Evolutionary conservation across 176 grass and related monocot genomes (phyloP), one percentile per base, ranked within the genome.

Genomic region (Rhynchospora tenuis): DNA sequence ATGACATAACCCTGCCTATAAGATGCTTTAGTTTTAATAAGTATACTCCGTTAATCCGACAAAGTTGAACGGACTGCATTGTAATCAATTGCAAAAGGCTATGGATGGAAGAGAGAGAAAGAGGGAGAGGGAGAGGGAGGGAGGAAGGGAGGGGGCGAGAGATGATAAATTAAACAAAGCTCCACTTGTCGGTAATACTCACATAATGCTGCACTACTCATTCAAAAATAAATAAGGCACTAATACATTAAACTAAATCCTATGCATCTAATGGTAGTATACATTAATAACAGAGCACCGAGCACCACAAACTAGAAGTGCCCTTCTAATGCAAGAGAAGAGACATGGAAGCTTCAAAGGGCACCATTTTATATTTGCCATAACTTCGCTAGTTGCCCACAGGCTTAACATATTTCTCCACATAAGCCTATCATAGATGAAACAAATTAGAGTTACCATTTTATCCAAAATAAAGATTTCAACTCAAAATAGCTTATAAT

Each of bases 361-460:
- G 24, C 16, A 26, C 45, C 28, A 74, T 52, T 23, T 3, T 29
- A 75, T 23, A 54, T 26, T 52, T 17, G 24, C 10, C 14, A 56
- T 31, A 56, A 23, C 14, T 55, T 77, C 52, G 23, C 80, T 65
- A 64, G 45, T 65, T 47, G 43, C 14, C 80, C 46, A 47, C 29
- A 61, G 77, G 73, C 86, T 94, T 98, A 59, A 87, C 88, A 71
- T 93, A 98, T 84, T 91, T 98, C 86, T 89, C 91, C 51, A 98
- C 91, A 60, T 98, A 98, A 10, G 92, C 95, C 95, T 98, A 85
- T 84, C 10, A 62, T 1, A 48, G 59, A 42, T 87, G 51, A 60
- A 45, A 74, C 6, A 19, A 78, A 78, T 54, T 54, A 27, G 16
- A 78, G 45, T 26, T 51, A 66, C 60, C 23, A 24, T 44, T 15